Evolutionary conservation across 2,329 filamentous ascomycete genomes (phyloP).

Genomic region (Colletotrichum liaoningense): DNA sequence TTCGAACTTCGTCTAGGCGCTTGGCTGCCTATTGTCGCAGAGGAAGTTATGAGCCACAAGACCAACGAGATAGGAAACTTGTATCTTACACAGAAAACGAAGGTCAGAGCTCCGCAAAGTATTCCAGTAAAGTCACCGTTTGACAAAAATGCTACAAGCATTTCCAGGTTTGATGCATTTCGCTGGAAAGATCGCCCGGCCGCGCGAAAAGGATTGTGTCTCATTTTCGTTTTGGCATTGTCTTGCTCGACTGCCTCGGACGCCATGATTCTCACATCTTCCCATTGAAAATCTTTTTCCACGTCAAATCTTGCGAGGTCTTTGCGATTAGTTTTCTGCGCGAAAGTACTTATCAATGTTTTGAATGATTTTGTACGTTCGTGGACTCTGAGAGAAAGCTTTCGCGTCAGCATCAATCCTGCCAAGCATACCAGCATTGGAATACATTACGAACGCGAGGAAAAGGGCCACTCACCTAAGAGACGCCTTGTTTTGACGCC

Average conservation of each 20-base stretch:
- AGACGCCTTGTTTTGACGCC: background rate
- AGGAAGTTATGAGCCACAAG: background rate
- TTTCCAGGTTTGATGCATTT: slow-evolving; percentile 9
- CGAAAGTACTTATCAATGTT: background rate
- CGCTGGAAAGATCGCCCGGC: slow-evolving; percentile 15
- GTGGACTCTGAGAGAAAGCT: background rate
- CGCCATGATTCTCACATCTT: slow-evolving; percentile 7
- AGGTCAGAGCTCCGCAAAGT: slow-evolving; percentile 10
- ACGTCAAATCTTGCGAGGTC: slow-evolving; percentile 1
- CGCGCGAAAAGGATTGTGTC: background rate
- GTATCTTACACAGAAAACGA: slow-evolving; percentile 7
- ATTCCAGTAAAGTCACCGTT: slow-evolving; percentile 4
- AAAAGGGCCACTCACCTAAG: background rate
- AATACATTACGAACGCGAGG: background rate
- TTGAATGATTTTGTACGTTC: slow-evolving; percentile 4
- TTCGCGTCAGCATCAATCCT: background rate
- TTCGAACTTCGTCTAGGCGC: slow-evolving; percentile 16
- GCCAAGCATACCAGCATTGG: no score
- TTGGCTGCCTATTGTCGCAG: background rate
- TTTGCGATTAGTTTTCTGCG: background rate
- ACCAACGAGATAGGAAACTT: background rate
- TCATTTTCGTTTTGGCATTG: background rate
- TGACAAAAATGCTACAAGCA: slow-evolving; percentile 1
- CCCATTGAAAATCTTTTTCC: slow-evolving; percentile 4
- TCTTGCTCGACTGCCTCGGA: slow-evolving; percentile 11